Conservation (phyloP, 108 stramenopile genomes). For the Hondaea fermentalgiana region DNA sequence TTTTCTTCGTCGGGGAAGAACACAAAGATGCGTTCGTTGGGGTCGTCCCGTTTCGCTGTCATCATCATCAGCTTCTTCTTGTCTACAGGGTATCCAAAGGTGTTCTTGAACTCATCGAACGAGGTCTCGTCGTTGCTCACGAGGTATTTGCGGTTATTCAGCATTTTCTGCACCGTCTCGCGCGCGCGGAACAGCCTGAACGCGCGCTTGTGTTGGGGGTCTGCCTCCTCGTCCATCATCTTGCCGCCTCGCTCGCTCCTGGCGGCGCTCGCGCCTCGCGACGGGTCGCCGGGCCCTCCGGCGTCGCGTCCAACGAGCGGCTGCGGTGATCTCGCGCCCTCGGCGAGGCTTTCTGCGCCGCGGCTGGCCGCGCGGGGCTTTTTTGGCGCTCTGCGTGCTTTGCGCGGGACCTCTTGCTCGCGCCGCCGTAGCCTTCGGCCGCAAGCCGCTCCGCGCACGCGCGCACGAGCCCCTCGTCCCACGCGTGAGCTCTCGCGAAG, state of each 20-base stretch:
- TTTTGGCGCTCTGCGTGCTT: too few species aligned
- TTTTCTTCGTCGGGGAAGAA: constrained; percentile 92
- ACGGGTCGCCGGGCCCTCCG: too few species aligned
- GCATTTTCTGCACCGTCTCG: constrained; percentile 75
- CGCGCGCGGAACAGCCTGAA: constrained; percentile 72
- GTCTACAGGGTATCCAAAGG: constrained; percentile 70
- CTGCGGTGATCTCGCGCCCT: too few species aligned
- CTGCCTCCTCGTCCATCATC: background rate
- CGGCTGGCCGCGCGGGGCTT: too few species aligned
- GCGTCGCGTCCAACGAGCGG: too few species aligned
- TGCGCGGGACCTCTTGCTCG: too few species aligned
- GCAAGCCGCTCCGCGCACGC: too few species aligned
- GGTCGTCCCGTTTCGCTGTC: constrained; percentile 52
- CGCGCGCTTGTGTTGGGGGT: background rate
- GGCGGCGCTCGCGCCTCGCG: too few species aligned
- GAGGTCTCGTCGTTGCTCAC: constrained; percentile 78
- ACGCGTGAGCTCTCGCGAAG: too few species aligned
- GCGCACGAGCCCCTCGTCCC: too few species aligned
- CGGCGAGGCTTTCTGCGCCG: too few species aligned
- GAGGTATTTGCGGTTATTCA: constrained; percentile 78
- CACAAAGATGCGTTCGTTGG: constrained; percentile 57
- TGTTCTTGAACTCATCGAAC: constrained; percentile 56
- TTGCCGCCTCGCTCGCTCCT: background rate
- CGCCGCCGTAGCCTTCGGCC: too few species aligned
- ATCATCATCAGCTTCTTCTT: constrained; percentile 75